phyloP scores from a whole-genome alignment of 305 asterid genomes.

The Fraxinus latifolia region DNA sequence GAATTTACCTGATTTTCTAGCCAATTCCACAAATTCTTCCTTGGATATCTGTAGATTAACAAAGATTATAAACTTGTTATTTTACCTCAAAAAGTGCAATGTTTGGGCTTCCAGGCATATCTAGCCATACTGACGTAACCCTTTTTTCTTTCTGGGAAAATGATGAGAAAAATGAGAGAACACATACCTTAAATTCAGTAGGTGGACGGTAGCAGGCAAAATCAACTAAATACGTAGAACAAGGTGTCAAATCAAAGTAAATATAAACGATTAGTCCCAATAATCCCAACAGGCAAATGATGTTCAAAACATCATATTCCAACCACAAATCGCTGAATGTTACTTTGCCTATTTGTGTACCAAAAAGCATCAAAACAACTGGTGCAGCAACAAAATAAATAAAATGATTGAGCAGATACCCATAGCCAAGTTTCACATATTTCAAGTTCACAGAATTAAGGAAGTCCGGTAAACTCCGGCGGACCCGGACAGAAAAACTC shows the following conservation, averaged over 20 bases:
- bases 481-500: conserved; percentile 43
- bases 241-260: conserved; percentile 41
- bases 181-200: conserved; percentile 50
- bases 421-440: conserved; percentile 58
- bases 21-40: conserved; percentile 55
- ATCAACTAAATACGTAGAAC: conserved; percentile 56
- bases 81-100: neutral
- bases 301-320: conserved; percentile 28
- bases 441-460: conserved; percentile 53
- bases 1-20: conserved; percentile 57
- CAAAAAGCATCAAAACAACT: conserved; percentile 28
- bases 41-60: conserved; percentile 41
- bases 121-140: neutral
- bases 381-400: conserved; percentile 37
- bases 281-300: conserved; percentile 36
- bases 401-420: conserved; percentile 48
- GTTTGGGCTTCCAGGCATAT: neutral
- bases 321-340: conserved; percentile 32
- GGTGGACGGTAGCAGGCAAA: conserved; percentile 62
- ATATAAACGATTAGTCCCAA: conserved; percentile 30
- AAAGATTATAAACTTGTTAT: neutral
- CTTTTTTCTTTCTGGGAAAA: neutral
- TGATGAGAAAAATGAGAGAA: neutral
- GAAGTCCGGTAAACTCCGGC: conserved; percentile 61
- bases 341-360: conserved; percentile 36